These are phyloP conservation scores for Tanacetum coccineum DNA, from an alignment of 129 eudicot genomes.

Conservation along the genomic window DNA sequence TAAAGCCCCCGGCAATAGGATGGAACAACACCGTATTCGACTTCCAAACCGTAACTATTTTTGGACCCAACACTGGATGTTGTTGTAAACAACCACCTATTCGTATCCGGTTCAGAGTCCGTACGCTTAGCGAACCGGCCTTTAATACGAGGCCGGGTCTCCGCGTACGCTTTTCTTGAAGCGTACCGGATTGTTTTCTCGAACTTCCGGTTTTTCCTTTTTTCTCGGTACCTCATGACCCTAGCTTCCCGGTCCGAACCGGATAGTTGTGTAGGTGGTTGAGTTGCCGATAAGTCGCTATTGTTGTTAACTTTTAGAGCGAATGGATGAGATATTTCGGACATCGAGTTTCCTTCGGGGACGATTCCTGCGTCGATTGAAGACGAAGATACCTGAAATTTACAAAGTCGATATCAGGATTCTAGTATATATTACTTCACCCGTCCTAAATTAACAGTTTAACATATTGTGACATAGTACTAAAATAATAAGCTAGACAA, in stretches of 20 bases:
- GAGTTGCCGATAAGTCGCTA: slow-evolving; percentile 7
- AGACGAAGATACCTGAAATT: slow-evolving; percentile 71
- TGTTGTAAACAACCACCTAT: slow-evolving; percentile 39
- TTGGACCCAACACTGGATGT: slow-evolving; percentile 16
- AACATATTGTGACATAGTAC: too few relatives aligned
- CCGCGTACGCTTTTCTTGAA: slow-evolving; percentile 86
- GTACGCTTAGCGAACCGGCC: slow-evolving; percentile 80
- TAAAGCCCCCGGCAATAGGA: slow-evolving; percentile 36
- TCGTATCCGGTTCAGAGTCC: slow-evolving; percentile 39
- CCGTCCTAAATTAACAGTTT: too few relatives aligned
- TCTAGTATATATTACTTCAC: neutral
- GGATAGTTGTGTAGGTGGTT: slow-evolving; percentile 26
- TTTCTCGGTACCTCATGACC: slow-evolving; percentile 82
- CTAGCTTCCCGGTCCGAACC: slow-evolving; percentile 75
- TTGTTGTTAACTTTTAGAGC: slow-evolving; percentile 20
- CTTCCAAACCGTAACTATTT: slow-evolving; percentile 23
- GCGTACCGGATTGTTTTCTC: slow-evolving; percentile 89
- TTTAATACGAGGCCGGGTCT: slow-evolving; percentile 75
- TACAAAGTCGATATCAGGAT: slow-evolving; percentile 6
- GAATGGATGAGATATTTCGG: slow-evolving; percentile 62
- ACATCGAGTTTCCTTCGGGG: slow-evolving; percentile 63
- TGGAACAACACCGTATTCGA: slow-evolving; percentile 68
- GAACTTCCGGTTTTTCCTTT: slow-evolving; percentile 81
- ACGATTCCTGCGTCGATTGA: slow-evolving; percentile 77
- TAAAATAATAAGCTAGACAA: too few relatives aligned